Conservation (phyloP, 148 eudicot species). For the Rhododendron williamsianum region DNA sequence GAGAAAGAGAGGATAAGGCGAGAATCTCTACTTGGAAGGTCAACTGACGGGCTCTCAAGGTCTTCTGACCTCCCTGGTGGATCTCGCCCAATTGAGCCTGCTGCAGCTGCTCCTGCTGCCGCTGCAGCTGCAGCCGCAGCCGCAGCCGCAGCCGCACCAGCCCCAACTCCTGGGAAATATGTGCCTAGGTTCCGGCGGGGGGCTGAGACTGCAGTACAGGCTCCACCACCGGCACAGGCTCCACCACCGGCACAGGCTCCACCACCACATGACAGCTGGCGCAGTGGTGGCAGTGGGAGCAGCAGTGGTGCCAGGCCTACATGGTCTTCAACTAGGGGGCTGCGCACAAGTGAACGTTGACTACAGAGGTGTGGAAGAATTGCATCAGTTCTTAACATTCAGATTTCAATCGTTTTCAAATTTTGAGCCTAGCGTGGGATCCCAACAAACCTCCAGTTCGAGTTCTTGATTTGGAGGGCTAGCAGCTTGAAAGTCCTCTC, state of each 20-base stretch:
- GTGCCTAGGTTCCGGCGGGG: conserved; percentile 46
- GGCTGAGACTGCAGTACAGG: conserved; percentile 28
- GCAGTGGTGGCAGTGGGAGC: conserved; percentile 25
- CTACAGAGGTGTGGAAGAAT: not conserved
- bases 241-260: conserved; percentile 31
- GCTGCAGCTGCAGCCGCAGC: conserved; percentile 31
- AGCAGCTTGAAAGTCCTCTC: not conserved
- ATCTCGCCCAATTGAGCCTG: conserved; percentile 27
- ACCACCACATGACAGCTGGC: conserved; percentile 50
- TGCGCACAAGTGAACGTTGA: not conserved
- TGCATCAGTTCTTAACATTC: not conserved
- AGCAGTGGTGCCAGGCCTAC: not conserved
- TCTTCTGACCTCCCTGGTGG: conserved; percentile 31
- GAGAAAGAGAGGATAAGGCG: conserved; percentile 54
- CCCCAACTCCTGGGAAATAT: conserved; percentile 50
- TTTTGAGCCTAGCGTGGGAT: not conserved
- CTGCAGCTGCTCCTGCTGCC: conserved; percentile 21
- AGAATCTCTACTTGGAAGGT: conserved; percentile 42
- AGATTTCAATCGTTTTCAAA: not conserved
- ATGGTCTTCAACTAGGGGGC: conserved; percentile 4
- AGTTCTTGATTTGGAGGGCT: not conserved
- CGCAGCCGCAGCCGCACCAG: conserved; percentile 26
- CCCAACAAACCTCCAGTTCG: not conserved
- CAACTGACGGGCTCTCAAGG: conserved; percentile 20
- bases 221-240: conserved; percentile 18